Base-by-base conservation (phyloP, 495 filamentous ascomycete species). In the Aspergillus haitiensis region DNA sequence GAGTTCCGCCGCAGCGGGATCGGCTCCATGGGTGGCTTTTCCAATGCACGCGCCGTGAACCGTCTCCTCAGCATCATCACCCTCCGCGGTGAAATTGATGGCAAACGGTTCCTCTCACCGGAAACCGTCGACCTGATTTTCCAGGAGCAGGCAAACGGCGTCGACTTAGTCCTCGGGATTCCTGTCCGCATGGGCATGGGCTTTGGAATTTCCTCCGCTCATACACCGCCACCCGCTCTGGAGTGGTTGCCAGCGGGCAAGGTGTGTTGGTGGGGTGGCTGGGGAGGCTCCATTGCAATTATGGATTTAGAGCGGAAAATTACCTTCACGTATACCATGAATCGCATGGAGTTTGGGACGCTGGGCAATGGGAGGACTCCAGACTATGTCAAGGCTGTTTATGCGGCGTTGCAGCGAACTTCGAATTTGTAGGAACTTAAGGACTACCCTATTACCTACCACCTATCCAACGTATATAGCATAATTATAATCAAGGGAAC, bases 241-340 rank as follows among this genome's bases (percentile, higher is more conserved):
- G 58, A 46, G 10, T 75, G 67, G 65, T 62, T 73, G 32, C 74
- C 68, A 7, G 64, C 65, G 6, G 71, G 72, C 0, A 58, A 64
- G 6, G 57, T 80, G 5, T 72, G 71, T 56, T 79, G 66, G 36
- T 80, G 77, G 76, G 64, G 68, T 9, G 78, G 78, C 5, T 79
- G 70, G 66, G 78, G 78, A 0, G 78, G 78, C 0, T 78, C 75
- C 0, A 65, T 77, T 2, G 40, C 70, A 4, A 54, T 80, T 18
- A 78, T 81, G 74, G 78, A 81, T 64, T 27, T 71, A 7, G 73
- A 75, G 36, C 64, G 68, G 2, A 59, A 64, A 52, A 62, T 78
- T 56, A 81, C 78, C 3, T 70, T 80, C 46, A 64, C 56, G 5
- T 81, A 78, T 67, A 64, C 64, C 6, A 80, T 80, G 77, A 81